phyloP scores from a whole-genome alignment of 2,329 filamentous ascomycete genomes.

The Sporothrix schenckii region DNA sequence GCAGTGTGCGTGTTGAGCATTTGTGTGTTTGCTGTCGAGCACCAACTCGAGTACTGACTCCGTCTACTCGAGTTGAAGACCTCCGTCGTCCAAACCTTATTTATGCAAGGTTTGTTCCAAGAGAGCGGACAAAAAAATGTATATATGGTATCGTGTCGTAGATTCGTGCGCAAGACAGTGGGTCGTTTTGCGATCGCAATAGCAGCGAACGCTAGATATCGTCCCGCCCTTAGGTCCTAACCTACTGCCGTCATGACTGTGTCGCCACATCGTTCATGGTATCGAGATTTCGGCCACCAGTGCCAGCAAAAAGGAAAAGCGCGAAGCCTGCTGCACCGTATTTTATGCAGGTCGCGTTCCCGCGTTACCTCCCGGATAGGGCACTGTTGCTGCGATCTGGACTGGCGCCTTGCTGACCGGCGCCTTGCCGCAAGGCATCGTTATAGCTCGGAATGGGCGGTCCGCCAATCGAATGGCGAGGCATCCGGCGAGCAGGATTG shows the following conservation, averaged over 20 bases:
- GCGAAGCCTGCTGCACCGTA: background rate
- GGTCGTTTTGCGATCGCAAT: background rate
- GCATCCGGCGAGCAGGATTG: conserved; percentile 27
- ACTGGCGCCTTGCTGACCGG: conserved; percentile 52
- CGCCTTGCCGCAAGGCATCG: conserved; percentile 66
- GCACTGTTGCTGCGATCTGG: conserved; percentile 52
- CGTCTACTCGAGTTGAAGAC: background rate
- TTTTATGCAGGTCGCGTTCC: background rate
- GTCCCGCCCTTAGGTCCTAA: conserved; percentile 23
- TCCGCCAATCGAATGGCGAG: conserved; percentile 33
- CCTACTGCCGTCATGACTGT: background rate
- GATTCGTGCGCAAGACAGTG: conserved; percentile 33
- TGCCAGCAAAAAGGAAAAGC: background rate
- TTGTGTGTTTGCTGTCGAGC: background rate
- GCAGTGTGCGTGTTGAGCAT: background rate
- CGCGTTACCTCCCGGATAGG: conserved; percentile 25
- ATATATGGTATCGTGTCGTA: conserved; percentile 37
- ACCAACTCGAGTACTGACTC: background rate
- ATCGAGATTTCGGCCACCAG: conserved; percentile 24
- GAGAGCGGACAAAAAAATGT: conserved; percentile 20
- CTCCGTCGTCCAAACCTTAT: background rate
- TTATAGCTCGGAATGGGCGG: conserved; percentile 84
- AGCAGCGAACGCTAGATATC: conserved; percentile 13
- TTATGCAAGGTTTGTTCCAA: conserved; percentile 5
- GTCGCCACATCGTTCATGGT: background rate